phyloP scores from a whole-genome alignment of 108 stramenopile species.

The Mediolabrus comicus region DNA sequence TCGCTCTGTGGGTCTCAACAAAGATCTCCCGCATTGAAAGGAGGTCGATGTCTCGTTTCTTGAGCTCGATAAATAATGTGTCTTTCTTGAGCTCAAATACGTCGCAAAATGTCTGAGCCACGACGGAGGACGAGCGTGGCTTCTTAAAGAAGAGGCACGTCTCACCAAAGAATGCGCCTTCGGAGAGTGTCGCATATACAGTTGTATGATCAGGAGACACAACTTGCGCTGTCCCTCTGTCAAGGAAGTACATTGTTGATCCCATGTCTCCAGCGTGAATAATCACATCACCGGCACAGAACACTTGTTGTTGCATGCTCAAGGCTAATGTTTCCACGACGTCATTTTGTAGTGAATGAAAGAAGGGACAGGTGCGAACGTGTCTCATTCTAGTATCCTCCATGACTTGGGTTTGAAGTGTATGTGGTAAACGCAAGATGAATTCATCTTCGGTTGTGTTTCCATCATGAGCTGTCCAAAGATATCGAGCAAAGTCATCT shows the following conservation, averaged over 20 bases:
- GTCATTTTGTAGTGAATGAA: conserved; percentile 51
- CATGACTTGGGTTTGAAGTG: conserved; percentile 35
- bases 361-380: conserved; percentile 48
- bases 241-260: conserved; percentile 61
- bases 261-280: conserved; percentile 54
- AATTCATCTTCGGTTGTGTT: conserved; percentile 34
- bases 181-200: conserved; percentile 51
- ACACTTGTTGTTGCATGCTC: conserved; percentile 33
- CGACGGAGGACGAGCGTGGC: conserved; percentile 39
- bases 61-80: conserved; percentile 47
- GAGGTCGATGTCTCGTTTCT: conserved; percentile 36
- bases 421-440: conserved; percentile 37
- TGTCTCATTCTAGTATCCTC: conserved; percentile 20
- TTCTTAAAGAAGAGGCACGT: conserved; percentile 59
- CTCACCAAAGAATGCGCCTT: conserved; percentile 63
- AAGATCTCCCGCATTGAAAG: conserved; percentile 42
- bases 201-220: conserved; percentile 35
- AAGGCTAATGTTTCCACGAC: conserved; percentile 45
- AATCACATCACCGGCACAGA: conserved; percentile 44
- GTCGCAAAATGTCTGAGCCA: conserved; percentile 49
- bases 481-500: conserved; percentile 45
- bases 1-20: conserved; percentile 24
- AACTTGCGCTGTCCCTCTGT: conserved; percentile 45
- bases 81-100: conserved; percentile 29
- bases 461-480: conserved; percentile 43